These are phyloP conservation scores for Lactarius trivialis DNA, from an alignment of 768 basidiomycete genomes.

Conservation along the genomic window DNA sequence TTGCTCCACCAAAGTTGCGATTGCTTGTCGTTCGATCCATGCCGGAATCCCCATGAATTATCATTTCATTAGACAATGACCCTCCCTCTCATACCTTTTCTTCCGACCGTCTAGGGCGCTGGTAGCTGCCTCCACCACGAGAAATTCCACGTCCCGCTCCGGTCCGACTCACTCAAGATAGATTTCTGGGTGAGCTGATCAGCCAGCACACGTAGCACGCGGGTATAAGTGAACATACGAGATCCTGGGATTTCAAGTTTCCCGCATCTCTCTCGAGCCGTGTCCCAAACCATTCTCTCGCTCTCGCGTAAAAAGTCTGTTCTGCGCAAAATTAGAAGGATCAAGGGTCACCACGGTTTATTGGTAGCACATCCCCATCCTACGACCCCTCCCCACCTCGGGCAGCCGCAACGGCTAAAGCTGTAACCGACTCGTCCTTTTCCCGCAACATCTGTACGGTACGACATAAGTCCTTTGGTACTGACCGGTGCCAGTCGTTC, in stretches of 20 bases:
- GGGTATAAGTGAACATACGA: neutral
- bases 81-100: too few species aligned
- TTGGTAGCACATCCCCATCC: neutral
- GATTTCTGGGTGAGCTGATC: too few species aligned
- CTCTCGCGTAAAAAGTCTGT: neutral
- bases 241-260: neutral
- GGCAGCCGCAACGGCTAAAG: conserved; percentile 39
- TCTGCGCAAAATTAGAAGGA: neutral
- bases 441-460: conserved; percentile 57
- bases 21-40: too few species aligned
- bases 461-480: conserved; percentile 54
- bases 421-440: conserved; percentile 51
- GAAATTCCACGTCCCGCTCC: too few species aligned
- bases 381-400: neutral
- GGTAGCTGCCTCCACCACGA: too few species aligned
- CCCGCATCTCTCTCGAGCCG: neutral
- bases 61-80: too few species aligned
- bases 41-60: too few species aligned
- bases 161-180: too few species aligned
- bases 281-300: neutral
- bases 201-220: neutral
- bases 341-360: neutral
- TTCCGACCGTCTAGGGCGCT: too few species aligned
- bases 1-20: too few species aligned
- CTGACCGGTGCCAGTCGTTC: conserved; percentile 2